phyloP scores from a whole-genome alignment of 306 rosid species.

The Sesbania bispinosa region DNA sequence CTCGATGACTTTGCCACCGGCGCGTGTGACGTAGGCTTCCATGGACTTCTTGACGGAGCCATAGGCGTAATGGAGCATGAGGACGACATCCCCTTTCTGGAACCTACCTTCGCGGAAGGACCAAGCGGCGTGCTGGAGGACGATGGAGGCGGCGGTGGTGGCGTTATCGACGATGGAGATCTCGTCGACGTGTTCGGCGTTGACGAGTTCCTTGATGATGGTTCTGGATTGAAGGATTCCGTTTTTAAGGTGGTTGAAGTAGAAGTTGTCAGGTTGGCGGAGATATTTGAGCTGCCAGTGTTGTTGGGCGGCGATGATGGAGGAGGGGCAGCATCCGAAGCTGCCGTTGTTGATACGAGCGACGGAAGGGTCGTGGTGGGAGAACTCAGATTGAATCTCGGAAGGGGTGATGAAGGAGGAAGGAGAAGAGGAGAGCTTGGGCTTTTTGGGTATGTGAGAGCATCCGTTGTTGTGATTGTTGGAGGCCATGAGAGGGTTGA shows the following conservation, averaged over 20 bases:
- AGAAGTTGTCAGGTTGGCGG: conserved; percentile 83
- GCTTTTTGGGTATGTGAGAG: conserved; percentile 54
- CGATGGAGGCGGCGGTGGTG: conserved; percentile 97
- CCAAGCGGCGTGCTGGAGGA: conserved; percentile 81
- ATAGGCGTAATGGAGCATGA: conserved; percentile 90
- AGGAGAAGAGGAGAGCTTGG: too few relatives aligned
- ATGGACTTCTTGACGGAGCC: conserved; percentile 90
- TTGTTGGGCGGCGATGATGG: conserved; percentile 61
- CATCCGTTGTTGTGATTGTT: conserved; percentile 50
- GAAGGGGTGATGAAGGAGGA: conserved; percentile 48
- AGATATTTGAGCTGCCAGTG: conserved; percentile 52
- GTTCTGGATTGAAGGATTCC: conserved; percentile 61
- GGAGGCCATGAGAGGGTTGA: too few relatives aligned
- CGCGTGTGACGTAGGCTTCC: conserved; percentile 83
- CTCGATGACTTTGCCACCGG: conserved; percentile 83
- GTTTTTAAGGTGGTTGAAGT: conserved; percentile 59
- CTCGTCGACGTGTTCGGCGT: conserved; percentile 74
- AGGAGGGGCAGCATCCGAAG: conserved; percentile 80
- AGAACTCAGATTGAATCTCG: conserved; percentile 60
- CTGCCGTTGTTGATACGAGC: conserved; percentile 96
- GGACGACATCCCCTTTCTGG: conserved; percentile 63
- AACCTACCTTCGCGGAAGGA: conserved; percentile 69
- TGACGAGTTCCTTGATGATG: conserved; percentile 57
- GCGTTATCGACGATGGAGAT: conserved; percentile 94
- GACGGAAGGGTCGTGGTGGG: conserved; percentile 67